phyloP scores from a whole-genome alignment of 2,329 filamentous ascomycete species.

The Colletotrichum destructivum region DNA sequence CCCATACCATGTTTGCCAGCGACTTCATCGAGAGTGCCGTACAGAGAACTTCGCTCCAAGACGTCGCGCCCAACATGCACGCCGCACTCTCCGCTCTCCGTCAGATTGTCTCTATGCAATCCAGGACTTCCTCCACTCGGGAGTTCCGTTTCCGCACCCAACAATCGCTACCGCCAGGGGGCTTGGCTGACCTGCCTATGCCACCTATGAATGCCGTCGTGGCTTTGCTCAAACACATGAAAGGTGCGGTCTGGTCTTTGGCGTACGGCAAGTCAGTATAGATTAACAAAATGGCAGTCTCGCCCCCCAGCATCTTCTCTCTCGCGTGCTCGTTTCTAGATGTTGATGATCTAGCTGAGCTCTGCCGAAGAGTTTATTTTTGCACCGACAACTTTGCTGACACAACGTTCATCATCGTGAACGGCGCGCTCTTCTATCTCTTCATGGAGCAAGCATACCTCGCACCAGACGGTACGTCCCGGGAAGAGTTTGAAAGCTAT shows the following conservation, averaged over 20 bases:
- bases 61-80: conserved; percentile 66
- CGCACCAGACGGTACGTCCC: conserved; percentile 50
- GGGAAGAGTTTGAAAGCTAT: conserved; percentile 56
- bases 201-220: conserved; percentile 68
- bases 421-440: conserved; percentile 64
- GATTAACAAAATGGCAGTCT: conserved; percentile 50
- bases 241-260: conserved; percentile 50
- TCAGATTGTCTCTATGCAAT: conserved; percentile 68
- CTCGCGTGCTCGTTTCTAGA: conserved; percentile 66
- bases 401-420: conserved; percentile 66
- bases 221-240: conserved; percentile 63
- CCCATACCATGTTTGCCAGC: conserved; percentile 68
- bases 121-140: conserved; percentile 56
- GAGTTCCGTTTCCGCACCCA: conserved; percentile 63
- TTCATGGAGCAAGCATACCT: conserved; percentile 62
- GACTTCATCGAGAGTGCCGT: conserved; percentile 70
- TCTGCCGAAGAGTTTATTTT: conserved; percentile 67
- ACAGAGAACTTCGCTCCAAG: conserved; percentile 61
- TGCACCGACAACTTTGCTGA: conserved; percentile 66
- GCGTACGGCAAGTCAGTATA: background rate
- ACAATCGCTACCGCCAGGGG: conserved; percentile 61
- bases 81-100: conserved; percentile 66
- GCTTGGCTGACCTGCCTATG: conserved; percentile 67
- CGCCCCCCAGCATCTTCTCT: conserved; percentile 64
- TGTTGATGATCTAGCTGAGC: conserved; percentile 64